Percentiles rank a stretch among this genome's conserved stretches.
phyloP scores from a whole-genome alignment of 2,329 filamentous ascomycete species.

The Aspergillus pseudotamarii region DNA sequence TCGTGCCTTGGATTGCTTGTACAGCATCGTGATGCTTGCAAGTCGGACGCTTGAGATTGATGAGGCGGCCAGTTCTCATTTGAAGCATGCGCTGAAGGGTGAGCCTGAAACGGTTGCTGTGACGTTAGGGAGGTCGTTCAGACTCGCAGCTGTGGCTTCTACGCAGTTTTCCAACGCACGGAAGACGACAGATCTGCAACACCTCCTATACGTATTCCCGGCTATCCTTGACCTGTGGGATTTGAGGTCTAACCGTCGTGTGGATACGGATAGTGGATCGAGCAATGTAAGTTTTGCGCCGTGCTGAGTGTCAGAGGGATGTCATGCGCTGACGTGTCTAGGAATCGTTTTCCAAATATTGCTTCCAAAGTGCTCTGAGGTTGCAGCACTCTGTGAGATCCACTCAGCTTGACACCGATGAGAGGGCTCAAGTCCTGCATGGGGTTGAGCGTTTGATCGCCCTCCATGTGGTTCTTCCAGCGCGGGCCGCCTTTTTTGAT shows the following conservation, averaged over 20 bases:
- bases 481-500: constrained; percentile 41
- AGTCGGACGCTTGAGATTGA: constrained; percentile 30
- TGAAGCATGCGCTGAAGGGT: constrained; percentile 43
- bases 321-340: constrained; percentile 15
- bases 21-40: constrained; percentile 32
- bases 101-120: constrained; percentile 37
- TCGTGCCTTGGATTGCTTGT: constrained; percentile 38
- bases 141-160: constrained; percentile 34
- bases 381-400: constrained; percentile 33
- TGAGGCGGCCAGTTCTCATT: constrained; percentile 39
- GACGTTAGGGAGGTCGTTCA: constrained; percentile 41
- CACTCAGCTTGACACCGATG: constrained; percentile 33
- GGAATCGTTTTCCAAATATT: constrained; percentile 36
- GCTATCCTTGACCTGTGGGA: constrained; percentile 43
- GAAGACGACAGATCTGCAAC: constrained; percentile 37
- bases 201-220: constrained; percentile 37
- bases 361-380: constrained; percentile 39
- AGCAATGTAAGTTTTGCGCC: constrained; percentile 35
- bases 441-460: constrained; percentile 42
- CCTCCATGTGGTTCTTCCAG: constrained; percentile 46
- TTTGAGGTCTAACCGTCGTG: constrained; percentile 36
- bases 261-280: constrained; percentile 35
- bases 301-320: not conserved
- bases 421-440: constrained; percentile 34
- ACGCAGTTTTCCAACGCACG: constrained; percentile 32